phyloP scores from a whole-genome alignment of 352 stramenopile species.

The Pythium brachiatum region DNA sequence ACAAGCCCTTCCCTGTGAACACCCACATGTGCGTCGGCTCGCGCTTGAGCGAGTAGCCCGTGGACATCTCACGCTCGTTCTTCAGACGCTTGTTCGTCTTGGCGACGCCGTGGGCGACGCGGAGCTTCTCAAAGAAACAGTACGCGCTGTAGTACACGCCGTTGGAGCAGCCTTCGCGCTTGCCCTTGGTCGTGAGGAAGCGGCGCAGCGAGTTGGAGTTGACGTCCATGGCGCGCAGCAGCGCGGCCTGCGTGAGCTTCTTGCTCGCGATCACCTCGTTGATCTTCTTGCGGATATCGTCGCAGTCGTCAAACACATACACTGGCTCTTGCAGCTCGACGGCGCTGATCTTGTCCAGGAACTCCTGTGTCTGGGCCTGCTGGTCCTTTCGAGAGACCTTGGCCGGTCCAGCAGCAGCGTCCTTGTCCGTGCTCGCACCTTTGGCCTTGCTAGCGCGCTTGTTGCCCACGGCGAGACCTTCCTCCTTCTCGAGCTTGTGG shows the following conservation, averaged over 20 bases:
- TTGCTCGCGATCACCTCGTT: constrained; percentile 37
- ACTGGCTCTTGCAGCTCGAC: constrained; percentile 39
- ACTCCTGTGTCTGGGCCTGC: constrained; percentile 28
- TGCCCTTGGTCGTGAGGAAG: constrained; percentile 45
- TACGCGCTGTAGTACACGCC: constrained; percentile 48
- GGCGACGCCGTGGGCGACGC: constrained; percentile 35
- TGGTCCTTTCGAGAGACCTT: constrained; percentile 29
- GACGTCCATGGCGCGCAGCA: constrained; percentile 37
- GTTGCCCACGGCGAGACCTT: constrained; percentile 20
- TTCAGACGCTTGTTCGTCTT: constrained; percentile 50
- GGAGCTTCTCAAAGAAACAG: constrained; percentile 57
- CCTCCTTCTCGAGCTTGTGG: constrained; percentile 32
- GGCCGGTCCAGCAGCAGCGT: constrained; percentile 7
- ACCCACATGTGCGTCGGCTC: constrained; percentile 27
- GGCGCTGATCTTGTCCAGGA: constrained; percentile 35
- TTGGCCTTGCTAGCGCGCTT: constrained; percentile 16
- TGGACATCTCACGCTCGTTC: constrained; percentile 28
- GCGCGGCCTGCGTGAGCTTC: constrained; percentile 35
- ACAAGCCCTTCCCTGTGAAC: not conserved
- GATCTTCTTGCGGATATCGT: constrained; percentile 53
- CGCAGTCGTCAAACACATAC: constrained; percentile 54
- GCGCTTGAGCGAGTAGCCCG: constrained; percentile 29
- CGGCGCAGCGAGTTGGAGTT: constrained; percentile 51
- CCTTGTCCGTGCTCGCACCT: not conserved
- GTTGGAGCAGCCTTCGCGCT: constrained; percentile 47